phyloP scores from a whole-genome alignment of 2,329 filamentous ascomycete genomes.

The Ceratocystis smalleyi region DNA sequence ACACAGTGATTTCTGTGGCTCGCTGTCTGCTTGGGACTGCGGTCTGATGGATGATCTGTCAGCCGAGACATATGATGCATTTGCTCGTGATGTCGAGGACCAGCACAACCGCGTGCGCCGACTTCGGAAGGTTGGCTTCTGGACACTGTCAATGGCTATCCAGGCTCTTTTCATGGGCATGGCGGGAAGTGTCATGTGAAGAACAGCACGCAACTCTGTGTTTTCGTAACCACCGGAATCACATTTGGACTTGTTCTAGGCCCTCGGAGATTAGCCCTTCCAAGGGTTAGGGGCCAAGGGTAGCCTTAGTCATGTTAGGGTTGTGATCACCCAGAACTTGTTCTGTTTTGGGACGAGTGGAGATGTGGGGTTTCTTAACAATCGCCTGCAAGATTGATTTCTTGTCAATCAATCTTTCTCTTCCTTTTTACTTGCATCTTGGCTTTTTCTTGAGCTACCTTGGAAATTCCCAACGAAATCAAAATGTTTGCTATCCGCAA shows the following conservation, averaged over 20 bases:
- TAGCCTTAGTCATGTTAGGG: neutral
- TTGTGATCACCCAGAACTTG: neutral
- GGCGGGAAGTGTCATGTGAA: constrained; percentile 57
- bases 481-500: constrained; percentile 15
- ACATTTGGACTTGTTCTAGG: too few species aligned
- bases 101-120: constrained; percentile 71
- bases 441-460: neutral
- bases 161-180: constrained; percentile 92
- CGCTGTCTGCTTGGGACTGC: constrained; percentile 88
- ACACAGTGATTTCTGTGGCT: constrained; percentile 77
- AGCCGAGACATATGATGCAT: constrained; percentile 86
- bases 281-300: neutral
- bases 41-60: constrained; percentile 87
- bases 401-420: neutral
- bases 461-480: neutral
- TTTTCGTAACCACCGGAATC: neutral
- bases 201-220: neutral
- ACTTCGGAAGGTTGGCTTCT: constrained; percentile 90
- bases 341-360: constrained; percentile 3
- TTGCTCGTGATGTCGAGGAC: constrained; percentile 79
- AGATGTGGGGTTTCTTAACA: constrained; percentile 1
- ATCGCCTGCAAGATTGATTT: constrained; percentile 1
- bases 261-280: neutral
- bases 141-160: constrained; percentile 81
- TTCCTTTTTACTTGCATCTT: constrained; percentile 2